Conservation (phyloP, 129 eudicot species). For the Daucus carota region DNA sequence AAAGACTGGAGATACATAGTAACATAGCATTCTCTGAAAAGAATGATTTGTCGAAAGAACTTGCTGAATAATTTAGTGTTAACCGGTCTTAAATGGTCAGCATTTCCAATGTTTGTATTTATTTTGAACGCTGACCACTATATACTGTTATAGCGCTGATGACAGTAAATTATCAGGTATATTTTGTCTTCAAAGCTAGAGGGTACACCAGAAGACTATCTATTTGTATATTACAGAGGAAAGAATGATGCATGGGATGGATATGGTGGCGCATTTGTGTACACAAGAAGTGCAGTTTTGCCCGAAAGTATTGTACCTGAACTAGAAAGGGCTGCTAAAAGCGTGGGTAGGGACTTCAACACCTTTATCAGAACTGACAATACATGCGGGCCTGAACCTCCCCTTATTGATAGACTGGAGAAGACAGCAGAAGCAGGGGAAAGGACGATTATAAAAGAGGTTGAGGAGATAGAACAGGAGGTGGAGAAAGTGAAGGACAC, state of each 20-base stretch:
- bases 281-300: constrained; percentile 72
- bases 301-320: constrained; percentile 73
- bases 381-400: constrained; percentile 89
- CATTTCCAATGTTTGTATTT: neutral
- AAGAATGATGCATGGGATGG: constrained; percentile 98
- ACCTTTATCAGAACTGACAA: constrained; percentile 59
- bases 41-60: neutral
- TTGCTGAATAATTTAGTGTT: neutral
- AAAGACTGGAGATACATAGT: too few relatives aligned
- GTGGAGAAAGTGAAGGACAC: constrained; percentile 67
- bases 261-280: constrained; percentile 84
- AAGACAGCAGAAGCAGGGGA: constrained; percentile 16
- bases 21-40: neutral
- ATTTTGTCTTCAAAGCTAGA: constrained; percentile 69
- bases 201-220: constrained; percentile 68
- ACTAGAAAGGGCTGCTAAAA: constrained; percentile 55
- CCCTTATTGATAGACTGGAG: constrained; percentile 55
- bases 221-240: constrained; percentile 87
- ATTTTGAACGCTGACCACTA: neutral
- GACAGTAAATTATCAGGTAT: constrained; percentile 41
- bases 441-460: constrained; percentile 16
- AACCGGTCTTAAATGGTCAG: neutral
- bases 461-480: constrained; percentile 51
- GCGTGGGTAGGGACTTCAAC: constrained; percentile 66
- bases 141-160: neutral